Conservation (phyloP, 495 filamentous ascomycete genomes). For the Neurospora intermedia region DNA sequence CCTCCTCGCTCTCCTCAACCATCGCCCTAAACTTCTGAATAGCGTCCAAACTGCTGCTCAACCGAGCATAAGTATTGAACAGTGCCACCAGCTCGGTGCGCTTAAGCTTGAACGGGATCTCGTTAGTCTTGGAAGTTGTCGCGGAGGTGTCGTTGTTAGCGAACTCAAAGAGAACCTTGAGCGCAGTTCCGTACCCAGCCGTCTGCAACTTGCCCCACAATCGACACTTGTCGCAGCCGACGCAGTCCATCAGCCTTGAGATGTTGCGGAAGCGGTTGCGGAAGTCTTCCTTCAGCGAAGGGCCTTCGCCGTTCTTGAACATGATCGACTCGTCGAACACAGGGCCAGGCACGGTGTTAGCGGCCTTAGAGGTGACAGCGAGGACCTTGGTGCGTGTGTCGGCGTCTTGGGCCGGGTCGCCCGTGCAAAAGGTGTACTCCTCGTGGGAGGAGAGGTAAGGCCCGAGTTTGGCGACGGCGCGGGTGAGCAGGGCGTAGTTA, state of each 20-base stretch:
- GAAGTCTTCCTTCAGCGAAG: constrained; percentile 90
- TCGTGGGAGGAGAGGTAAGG: constrained; percentile 51
- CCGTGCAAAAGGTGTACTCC: constrained; percentile 81
- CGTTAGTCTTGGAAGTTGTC: constrained; percentile 17
- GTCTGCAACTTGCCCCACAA: constrained; percentile 98
- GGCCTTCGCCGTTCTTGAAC: constrained; percentile 67
- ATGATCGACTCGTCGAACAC: constrained; percentile 94
- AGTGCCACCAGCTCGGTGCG: constrained; percentile 88
- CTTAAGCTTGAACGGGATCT: constrained; percentile 56
- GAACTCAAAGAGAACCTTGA: constrained; percentile 94
- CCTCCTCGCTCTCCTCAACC: constrained; percentile 45
- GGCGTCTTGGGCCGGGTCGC: constrained; percentile 67
- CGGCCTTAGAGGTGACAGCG: constrained; percentile 56
- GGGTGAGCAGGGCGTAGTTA: constrained; percentile 89
- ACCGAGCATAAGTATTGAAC: constrained; percentile 83
- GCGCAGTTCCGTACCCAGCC: constrained; percentile 83
- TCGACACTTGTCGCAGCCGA: constrained; percentile 96
- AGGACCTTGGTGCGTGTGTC: constrained; percentile 71
- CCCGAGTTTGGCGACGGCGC: constrained; percentile 84
- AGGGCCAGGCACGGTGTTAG: constrained; percentile 41
- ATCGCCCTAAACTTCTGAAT: constrained; percentile 62
- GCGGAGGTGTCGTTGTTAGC: constrained; percentile 61
- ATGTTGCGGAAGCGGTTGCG: constrained; percentile 95
- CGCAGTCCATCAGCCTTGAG: constrained; percentile 93
- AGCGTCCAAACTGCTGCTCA: constrained; percentile 67